phyloP scores from a whole-genome alignment of 768 basidiomycete genomes.

The Ramaria sp. region DNA sequence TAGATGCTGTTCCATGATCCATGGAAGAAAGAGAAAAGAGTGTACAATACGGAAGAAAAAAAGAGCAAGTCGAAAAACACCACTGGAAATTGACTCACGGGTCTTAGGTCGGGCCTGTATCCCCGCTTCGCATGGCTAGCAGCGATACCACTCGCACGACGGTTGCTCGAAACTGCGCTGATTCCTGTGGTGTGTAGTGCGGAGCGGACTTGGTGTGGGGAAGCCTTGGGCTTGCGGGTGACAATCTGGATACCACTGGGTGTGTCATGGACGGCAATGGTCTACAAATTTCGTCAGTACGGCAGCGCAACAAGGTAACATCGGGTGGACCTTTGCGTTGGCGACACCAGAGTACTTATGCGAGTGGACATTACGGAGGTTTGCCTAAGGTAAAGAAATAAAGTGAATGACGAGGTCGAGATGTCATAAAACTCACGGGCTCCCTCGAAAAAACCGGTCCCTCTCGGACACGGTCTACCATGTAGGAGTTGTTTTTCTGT shows the following conservation, averaged over 20 bases:
- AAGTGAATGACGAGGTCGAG: conserved; percentile 4
- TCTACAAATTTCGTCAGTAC: conserved; percentile 28
- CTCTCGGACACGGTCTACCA: conserved; percentile 65
- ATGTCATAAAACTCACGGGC: conserved; percentile 39
- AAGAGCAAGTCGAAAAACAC: conserved; percentile 6
- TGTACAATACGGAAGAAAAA: conserved; percentile 5
- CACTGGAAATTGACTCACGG: conserved; percentile 38
- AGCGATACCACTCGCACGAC: conserved; percentile 59
- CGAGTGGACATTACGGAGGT: conserved; percentile 83
- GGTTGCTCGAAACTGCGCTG: conserved; percentile 58
- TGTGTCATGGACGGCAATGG: conserved; percentile 51
- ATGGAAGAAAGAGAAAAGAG: not conserved
- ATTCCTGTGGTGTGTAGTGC: conserved; percentile 41
- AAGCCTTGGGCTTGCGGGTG: conserved; percentile 54
- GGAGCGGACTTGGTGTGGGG: conserved; percentile 37
- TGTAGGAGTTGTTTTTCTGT: conserved; percentile 76
- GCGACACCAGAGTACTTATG: conserved; percentile 85
- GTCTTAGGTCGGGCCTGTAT: conserved; percentile 70
- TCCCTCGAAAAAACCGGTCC: conserved; percentile 80
- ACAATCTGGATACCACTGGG: conserved; percentile 47
- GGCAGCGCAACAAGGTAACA: not conserved
- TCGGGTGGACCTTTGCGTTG: conserved; percentile 56
- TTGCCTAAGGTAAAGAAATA: conserved; percentile 42
- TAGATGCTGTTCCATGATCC: conserved; percentile 43
- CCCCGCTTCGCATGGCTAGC: conserved; percentile 49